Percentiles rank a stretch among this genome's conserved stretches.
Conservation (phyloP, 2,329 filamentous ascomycete species). For the Emmonsiellopsis sp. region DNA sequence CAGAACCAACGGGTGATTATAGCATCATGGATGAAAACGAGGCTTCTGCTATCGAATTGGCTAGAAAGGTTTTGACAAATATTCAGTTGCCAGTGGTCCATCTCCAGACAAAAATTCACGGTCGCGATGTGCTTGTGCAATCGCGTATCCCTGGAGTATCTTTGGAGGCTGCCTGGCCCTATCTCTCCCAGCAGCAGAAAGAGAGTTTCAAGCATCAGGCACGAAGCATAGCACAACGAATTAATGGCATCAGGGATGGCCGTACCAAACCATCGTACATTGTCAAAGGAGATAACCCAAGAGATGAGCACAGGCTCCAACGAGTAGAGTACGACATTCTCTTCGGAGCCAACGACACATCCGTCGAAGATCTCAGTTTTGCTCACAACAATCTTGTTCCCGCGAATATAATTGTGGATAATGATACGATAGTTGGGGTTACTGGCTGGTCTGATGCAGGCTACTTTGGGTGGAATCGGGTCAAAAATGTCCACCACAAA, state of each 20-base stretch:
- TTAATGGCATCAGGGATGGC: conserved; percentile 3
- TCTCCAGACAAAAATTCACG: conserved; percentile 27
- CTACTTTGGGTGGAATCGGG: conserved; percentile 28
- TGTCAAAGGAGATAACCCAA: background rate
- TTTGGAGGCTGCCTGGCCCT: conserved; percentile 20
- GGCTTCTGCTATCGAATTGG: conserved; percentile 24
- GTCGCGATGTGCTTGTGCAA: conserved; percentile 31
- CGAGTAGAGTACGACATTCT: conserved; percentile 24
- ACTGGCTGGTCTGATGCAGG: conserved; percentile 31
- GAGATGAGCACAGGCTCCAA: conserved; percentile 6
- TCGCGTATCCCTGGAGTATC: conserved; percentile 31
- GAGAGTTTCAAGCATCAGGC: conserved; percentile 26
- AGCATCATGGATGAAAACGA: conserved; percentile 29
- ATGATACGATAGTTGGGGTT: conserved; percentile 28
- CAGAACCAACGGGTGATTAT: conserved; percentile 19
- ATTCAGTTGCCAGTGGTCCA: conserved; percentile 26
- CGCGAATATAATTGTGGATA: conserved; percentile 29
- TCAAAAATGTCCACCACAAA: conserved; percentile 23
- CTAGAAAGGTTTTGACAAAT: conserved; percentile 22
- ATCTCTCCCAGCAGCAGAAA: conserved; percentile 25
- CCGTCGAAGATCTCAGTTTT: conserved; percentile 20
- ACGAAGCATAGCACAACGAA: conserved; percentile 22
- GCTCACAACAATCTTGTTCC: conserved; percentile 29
- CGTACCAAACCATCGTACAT: conserved; percentile 5
- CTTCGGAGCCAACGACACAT: conserved; percentile 17